Evolutionary conservation across 2,329 filamentous ascomycete genomes (phyloP), one percentile per base, ranked within the genome.

Genomic region (Cladorrhinum sp.): DNA sequence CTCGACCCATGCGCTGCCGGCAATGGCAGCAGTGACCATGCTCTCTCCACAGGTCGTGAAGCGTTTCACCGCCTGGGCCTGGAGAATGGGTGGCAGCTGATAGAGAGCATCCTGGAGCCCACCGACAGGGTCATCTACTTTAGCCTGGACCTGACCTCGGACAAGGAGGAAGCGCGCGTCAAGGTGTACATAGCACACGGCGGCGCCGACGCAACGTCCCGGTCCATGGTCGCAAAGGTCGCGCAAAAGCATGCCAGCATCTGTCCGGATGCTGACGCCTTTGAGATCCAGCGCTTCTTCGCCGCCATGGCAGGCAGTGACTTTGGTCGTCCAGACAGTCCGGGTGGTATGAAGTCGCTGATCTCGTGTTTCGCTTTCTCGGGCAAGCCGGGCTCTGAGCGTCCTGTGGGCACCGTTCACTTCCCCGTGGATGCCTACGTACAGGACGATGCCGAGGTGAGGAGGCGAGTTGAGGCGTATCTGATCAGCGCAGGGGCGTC

Each of bases 271-370:
- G 49, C 56, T 5, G 56, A 58, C 29, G 56, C 27, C 2, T 58
- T 51, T 20, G 56, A 58, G 32, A 52, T 58, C 24, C 56, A 58
- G 49, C 56, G 56, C 3, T 58, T 58, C 56, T 41, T 58, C n/a
- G 49, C 49, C 1, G 49, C 56, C 20, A 58, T 58, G 56, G 56
- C 56, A 1, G 56, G 56, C 6, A 25, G 20, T 12, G 56, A 52
- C n/a, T 52, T 41, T 45, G 56, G 56, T 20, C 27, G 25, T 2
- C 32, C 36, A 18, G 36, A 18, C 16, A 55, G 36, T 4, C 16
- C 36, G 9, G 5, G 7, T 9, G 1, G 36, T 3, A 55, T 8
- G 24, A 55, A 55, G 38, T 55, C 53, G 36, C 24, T 55, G 36
- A 32, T 55, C 38, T 55, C 53, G 1, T 55, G 53, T 20, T 55